Evolutionary conservation across 2,329 filamentous ascomycete species (phyloP), one percentile per base, ranked within the genome.

Genomic region (Nemania sp.): DNA sequence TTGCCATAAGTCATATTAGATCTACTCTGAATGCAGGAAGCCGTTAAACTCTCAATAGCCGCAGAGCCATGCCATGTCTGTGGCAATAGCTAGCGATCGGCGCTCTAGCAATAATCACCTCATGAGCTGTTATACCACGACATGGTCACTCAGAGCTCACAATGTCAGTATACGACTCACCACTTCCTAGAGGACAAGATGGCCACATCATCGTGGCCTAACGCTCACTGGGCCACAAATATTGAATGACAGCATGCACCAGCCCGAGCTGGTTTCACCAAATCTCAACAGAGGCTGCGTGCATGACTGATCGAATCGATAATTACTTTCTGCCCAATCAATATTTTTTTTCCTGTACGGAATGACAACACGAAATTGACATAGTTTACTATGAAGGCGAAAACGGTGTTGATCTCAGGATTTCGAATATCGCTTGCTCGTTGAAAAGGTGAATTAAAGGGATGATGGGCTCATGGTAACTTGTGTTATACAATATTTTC

Each of bases 271-370:
- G 51, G 57, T 63, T 48, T 31, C 56, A 66, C 64, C 51, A 65
- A 68, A 66, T 67, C 64, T 66, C 63, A 62, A 63, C 59, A 23
- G 34, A 64, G 64, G 64, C 57, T 64, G 40, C 54, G 40, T 68
- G 65, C 65, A 68, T 63, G 42, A 23, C 11, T 52, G 56, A 54
- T 55, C 59, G 60, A 64, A 54, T 52, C 54, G 19, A 49, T 20
- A 45, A 45, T 33, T 45, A 12, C 20, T 14, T 39, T 42, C 34
- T 43, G 19, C 42, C n/a, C 36, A 40, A 26, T 26, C 23, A 34
- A 7, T 17, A 28, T 20, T 28, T n/a, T 6, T 14, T 24, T 19
- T 36, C 12, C n/a, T 17, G 15, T 20, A 23, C 20, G 15, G 19
- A 15, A 22, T 43, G 22, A 24, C 20, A 41, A 22, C 9, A 33